phyloP scores from a whole-genome alignment of 75 land plant genomes.

The Selaginella tamariscina region DNA sequence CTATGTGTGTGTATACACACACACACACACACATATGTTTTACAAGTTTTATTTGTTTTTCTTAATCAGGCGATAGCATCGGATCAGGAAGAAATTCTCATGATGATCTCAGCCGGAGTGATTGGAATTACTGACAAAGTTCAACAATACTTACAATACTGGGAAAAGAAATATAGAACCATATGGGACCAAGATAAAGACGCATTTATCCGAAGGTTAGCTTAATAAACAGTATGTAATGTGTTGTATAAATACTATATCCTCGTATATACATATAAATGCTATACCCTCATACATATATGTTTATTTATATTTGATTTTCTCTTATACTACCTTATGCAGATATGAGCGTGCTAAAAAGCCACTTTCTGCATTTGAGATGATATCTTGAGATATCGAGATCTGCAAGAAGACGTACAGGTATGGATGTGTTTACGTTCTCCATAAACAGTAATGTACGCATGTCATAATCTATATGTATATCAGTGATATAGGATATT shows the following conservation, averaged over 20 bases:
- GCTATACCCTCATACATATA: too few relatives aligned
- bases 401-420: conserved; percentile 25
- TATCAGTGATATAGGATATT: too few relatives aligned
- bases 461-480: too few relatives aligned
- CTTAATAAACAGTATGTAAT: not conserved
- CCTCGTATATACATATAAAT: too few relatives aligned
- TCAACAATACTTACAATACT: conserved; percentile 18
- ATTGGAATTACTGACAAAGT: conserved; percentile 21
- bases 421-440: conserved; percentile 6
- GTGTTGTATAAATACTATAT: too few relatives aligned
- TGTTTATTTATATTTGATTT: too few relatives aligned
- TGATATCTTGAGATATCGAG: conserved; percentile 24
- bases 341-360: conserved; percentile 30
- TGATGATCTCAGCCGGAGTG: conserved; percentile 20
- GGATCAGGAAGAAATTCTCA: conserved; percentile 23
- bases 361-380: conserved; percentile 25
- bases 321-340: conserved; percentile 4
- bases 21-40: too few relatives aligned
- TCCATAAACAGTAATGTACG: too few relatives aligned
- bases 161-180: conserved; percentile 27
- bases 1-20: too few relatives aligned
- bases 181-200: conserved; percentile 31
- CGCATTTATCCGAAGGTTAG: conserved; percentile 25
- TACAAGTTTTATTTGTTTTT: not conserved
- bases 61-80: conserved; percentile 16